Percentiles rank a stretch among this genome's conserved stretches.
Conservation (phyloP, 2,329 filamentous ascomycete genomes). For the Nannizziopsis arthrosporioides region DNA sequence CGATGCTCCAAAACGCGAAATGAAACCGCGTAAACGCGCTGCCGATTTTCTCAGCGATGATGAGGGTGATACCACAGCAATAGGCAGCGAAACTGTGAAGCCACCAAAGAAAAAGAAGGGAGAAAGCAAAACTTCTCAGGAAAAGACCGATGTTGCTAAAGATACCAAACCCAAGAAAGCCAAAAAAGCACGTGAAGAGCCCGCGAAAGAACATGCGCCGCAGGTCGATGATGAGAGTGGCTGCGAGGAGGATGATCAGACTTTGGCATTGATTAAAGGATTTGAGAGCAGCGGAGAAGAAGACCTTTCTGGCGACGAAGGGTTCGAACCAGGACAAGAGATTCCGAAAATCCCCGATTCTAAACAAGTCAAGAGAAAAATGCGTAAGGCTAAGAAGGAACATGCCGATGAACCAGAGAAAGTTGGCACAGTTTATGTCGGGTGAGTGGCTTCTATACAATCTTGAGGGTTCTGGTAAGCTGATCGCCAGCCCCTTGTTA, state of each 20-base stretch:
- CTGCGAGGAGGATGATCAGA: constrained; percentile 39
- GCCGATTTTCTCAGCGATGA: constrained; percentile 39
- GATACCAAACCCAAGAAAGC: constrained; percentile 22
- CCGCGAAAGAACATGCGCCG: constrained; percentile 4
- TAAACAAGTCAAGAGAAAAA: constrained; percentile 39
- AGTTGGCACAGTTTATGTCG: constrained; percentile 77
- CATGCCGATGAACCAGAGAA: constrained; percentile 30
- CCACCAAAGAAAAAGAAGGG: constrained; percentile 30
- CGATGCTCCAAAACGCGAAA: constrained; percentile 26
- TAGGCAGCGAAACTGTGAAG: constrained; percentile 24
- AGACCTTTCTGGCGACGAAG: constrained; percentile 35
- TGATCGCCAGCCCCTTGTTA: constrained; percentile 19
- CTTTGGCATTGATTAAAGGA: constrained; percentile 42
- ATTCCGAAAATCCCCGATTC: constrained; percentile 35
- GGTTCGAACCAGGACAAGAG: constrained; percentile 35
- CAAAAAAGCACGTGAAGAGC: constrained; percentile 15
- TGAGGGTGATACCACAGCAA: constrained; percentile 24
- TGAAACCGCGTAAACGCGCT: constrained; percentile 37
- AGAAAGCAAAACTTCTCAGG: constrained; percentile 20
- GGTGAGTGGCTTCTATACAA: constrained; percentile 33
- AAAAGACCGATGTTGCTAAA: constrained; percentile 26
- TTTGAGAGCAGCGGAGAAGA: constrained; percentile 46
- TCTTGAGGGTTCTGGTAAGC: constrained; percentile 12
- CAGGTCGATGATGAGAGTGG: constrained; percentile 21
- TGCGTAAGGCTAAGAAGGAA: constrained; percentile 41